phyloP scores from a whole-genome alignment of 1,284 basidiomycete species.

The Tylopilus orsonianus region DNA sequence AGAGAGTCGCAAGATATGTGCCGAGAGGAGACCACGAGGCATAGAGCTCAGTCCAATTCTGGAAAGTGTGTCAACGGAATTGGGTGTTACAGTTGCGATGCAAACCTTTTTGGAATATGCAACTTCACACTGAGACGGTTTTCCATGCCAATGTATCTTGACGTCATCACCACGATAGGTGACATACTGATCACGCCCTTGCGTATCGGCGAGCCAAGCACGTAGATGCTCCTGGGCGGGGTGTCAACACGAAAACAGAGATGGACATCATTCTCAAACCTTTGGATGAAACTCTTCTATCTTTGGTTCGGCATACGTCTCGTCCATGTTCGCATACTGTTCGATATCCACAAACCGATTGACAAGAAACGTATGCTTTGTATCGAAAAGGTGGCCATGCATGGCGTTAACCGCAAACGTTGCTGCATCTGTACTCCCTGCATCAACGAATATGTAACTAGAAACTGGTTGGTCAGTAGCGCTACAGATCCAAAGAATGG shows the following conservation, averaged over 20 bases:
- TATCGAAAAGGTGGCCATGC: conserved; percentile 88
- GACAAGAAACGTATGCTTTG: conserved; percentile 88
- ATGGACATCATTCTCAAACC: conserved; percentile 42
- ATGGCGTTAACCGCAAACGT: conserved; percentile 77
- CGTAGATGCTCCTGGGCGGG: conserved; percentile 83
- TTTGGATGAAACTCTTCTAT: conserved; percentile 80
- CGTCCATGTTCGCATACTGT: conserved; percentile 77
- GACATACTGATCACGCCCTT: conserved; percentile 95
- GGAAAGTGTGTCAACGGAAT: conserved; percentile 11
- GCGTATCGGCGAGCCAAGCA: conserved; percentile 90
- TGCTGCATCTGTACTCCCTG: conserved; percentile 81
- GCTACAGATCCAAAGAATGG: conserved; percentile 5
- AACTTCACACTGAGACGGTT: conserved; percentile 83
- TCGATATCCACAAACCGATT: conserved; percentile 96
- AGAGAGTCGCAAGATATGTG: conserved; percentile 91
- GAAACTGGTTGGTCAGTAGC: conserved; percentile 3
- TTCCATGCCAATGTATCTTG: conserved; percentile 91
- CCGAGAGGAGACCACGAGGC: conserved; percentile 97
- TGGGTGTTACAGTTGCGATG: conserved; percentile 6
- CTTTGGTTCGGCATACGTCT: conserved; percentile 81
- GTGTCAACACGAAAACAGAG: conserved; percentile 9
- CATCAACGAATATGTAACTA: conserved; percentile 90
- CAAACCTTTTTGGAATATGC: conserved; percentile 73
- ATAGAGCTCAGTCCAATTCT: conserved; percentile 98
- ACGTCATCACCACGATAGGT: conserved; percentile 94